Evolutionary conservation across 805 yeast species (phyloP).

Genomic region (Myxozyma lipomycoides): DNA sequence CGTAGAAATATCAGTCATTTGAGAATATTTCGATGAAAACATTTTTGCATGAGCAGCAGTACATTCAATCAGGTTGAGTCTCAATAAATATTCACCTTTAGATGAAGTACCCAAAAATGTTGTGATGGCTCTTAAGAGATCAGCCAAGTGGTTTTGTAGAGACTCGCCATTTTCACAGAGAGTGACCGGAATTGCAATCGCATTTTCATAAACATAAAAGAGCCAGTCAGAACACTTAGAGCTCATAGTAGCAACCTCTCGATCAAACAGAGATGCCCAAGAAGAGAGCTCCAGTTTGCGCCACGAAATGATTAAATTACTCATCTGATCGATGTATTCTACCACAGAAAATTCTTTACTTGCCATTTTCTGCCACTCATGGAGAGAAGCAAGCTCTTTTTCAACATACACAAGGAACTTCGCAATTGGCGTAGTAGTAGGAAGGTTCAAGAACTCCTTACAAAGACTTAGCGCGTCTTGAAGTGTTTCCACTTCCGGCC

Average conservation of each 20-base stretch:
- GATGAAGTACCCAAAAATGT: conserved; percentile 71
- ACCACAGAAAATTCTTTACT: conserved; percentile 67
- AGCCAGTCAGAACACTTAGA: conserved; percentile 74
- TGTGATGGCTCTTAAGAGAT: conserved; percentile 58
- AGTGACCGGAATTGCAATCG: conserved; percentile 37
- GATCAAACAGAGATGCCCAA: conserved; percentile 72
- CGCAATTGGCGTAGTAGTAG: conserved; percentile 70
- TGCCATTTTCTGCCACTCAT: conserved; percentile 94
- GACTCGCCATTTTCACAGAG: conserved; percentile 40
- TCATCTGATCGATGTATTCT: conserved; percentile 52
- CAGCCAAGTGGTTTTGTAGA: conserved; percentile 34
- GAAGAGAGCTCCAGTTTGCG: conserved; percentile 79
- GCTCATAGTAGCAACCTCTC: conserved; percentile 53
- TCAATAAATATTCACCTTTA: conserved; percentile 63
- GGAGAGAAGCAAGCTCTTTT: conserved; percentile 72
- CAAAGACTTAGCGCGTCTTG: conserved; percentile 61
- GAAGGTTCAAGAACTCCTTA: conserved; percentile 58
- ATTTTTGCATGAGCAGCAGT: conserved; percentile 53
- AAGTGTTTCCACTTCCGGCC: conserved; percentile 96
- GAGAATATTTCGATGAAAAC: conserved; percentile 31
- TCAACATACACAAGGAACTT: conserved; percentile 76
- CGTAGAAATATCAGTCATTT: conserved; percentile 31
- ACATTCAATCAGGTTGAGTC: conserved; percentile 61
- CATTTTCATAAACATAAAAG: conserved; percentile 81
- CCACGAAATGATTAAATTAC: conserved; percentile 80